Evolutionary conservation across 1,284 basidiomycete species (phyloP).

Genomic region (Leccinum subrobustum): DNA sequence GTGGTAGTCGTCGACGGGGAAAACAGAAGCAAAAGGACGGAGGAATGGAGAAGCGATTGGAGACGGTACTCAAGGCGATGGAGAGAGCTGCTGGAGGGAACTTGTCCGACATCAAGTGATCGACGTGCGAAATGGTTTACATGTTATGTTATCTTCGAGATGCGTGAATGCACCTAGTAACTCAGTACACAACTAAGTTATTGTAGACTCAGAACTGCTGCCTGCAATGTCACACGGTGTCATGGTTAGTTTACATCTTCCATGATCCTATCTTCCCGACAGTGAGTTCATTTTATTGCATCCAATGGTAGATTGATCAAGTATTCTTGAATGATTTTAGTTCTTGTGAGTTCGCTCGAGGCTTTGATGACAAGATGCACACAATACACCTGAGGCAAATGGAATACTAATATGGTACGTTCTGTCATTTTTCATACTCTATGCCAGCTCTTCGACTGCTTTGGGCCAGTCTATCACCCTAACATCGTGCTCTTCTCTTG

Average conservation of each 20-base stretch:
- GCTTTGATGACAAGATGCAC: neutral
- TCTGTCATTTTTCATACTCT: neutral
- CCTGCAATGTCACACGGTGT: no score
- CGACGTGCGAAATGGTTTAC: no score
- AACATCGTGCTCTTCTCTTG: neutral
- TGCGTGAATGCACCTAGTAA: neutral
- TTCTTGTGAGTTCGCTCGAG: neutral
- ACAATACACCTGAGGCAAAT: no score
- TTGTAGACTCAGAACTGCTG: no score
- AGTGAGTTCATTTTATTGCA: neutral
- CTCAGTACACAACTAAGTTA: no score
- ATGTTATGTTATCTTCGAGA: no score
- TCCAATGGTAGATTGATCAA: neutral
- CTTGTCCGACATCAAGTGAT: no score
- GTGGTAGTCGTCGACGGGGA: conserved; percentile 15
- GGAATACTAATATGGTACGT: neutral
- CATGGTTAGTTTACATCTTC: no score
- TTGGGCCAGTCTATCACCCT: neutral
- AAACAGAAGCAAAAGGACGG: conserved; percentile 24
- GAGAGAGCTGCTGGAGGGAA: no score
- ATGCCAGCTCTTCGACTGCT: neutral
- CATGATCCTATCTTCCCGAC: no score
- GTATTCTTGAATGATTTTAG: neutral
- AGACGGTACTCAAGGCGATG: conserved; percentile 47
- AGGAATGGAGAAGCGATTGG: conserved; percentile 38